phyloP scores from a whole-genome alignment of 352 stramenopile species.

The Aphanomyces euteiches region DNA sequence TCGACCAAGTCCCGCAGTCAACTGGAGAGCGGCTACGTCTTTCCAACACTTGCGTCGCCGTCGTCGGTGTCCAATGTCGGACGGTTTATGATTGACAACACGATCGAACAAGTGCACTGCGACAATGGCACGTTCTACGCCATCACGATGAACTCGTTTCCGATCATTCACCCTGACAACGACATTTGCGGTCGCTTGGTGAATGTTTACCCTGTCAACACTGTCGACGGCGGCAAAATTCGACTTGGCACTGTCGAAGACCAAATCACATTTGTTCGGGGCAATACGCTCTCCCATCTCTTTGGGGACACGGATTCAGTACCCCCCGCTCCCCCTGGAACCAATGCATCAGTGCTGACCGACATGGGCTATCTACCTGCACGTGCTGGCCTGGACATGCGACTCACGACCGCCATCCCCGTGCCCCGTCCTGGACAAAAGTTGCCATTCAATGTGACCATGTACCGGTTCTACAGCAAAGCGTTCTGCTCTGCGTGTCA shows the following conservation, averaged over 20 bases:
- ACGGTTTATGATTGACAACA: background rate
- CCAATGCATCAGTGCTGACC: background rate
- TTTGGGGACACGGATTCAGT: background rate
- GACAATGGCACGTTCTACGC: background rate
- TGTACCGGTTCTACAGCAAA: slow-evolving; percentile 24
- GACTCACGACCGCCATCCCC: background rate
- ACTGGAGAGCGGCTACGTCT: background rate
- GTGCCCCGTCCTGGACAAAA: background rate
- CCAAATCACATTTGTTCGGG: slow-evolving; percentile 23
- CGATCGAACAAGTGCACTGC: background rate
- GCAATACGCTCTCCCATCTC: slow-evolving; percentile 8
- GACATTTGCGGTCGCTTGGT: background rate
- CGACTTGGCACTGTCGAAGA: slow-evolving; percentile 4
- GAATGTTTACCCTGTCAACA: background rate
- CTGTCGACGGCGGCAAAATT: background rate
- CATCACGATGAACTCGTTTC: background rate
- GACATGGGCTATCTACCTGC: slow-evolving; percentile 1
- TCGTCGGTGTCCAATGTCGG: background rate
- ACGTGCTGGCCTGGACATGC: slow-evolving; percentile 1
- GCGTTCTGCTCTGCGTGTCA: slow-evolving; percentile 15
- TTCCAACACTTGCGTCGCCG: background rate
- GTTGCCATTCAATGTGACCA: background rate
- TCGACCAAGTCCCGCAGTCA: background rate
- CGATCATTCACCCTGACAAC: background rate
- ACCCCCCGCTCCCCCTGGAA: background rate